phyloP scores from a whole-genome alignment of 1,139 yeast species.

The Candida buenavistaensis region DNA sequence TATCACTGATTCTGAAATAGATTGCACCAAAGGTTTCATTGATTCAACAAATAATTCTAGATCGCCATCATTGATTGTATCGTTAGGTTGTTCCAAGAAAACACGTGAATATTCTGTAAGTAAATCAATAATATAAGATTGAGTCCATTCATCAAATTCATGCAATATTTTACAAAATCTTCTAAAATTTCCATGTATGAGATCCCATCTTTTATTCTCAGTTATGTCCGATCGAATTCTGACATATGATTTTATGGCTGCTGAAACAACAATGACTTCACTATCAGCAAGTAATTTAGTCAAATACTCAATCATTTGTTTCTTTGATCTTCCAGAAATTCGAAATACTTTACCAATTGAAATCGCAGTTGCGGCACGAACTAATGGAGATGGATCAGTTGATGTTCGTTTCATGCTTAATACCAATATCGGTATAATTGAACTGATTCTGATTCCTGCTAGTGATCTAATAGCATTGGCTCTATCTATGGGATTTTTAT shows the following conservation, averaged over 20 bases:
- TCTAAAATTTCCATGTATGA: slow-evolving; percentile 72
- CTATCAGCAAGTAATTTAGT: slow-evolving; percentile 60
- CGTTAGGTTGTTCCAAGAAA: slow-evolving; percentile 58
- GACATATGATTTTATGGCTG: slow-evolving; percentile 62
- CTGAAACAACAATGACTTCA: slow-evolving; percentile 64
- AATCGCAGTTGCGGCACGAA: slow-evolving; percentile 76
- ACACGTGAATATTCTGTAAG: slow-evolving; percentile 65
- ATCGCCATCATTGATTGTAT: slow-evolving; percentile 54
- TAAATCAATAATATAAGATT: slow-evolving; percentile 57
- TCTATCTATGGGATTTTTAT: slow-evolving; percentile 65
- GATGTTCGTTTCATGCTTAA: slow-evolving; percentile 70
- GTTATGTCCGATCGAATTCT: slow-evolving; percentile 33
- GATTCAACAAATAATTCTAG: slow-evolving; percentile 52
- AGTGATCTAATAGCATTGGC: slow-evolving; percentile 77
- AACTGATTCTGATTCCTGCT: slow-evolving; percentile 76
- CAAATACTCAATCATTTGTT: slow-evolving; percentile 52
- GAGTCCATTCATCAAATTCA: slow-evolving; percentile 79
- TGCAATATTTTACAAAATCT: slow-evolving; percentile 55
- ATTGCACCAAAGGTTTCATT: slow-evolving; percentile 43
- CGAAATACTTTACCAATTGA: slow-evolving; percentile 68
- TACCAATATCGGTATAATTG: slow-evolving; percentile 76
- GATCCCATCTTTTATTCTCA: slow-evolving; percentile 55
- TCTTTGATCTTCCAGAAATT: slow-evolving; percentile 30
- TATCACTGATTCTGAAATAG: slow-evolving; percentile 61
- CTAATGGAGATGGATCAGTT: slow-evolving; percentile 73